Conservation (phyloP, 192 early-diverging fungal species). For the Linderina pennispora region DNA sequence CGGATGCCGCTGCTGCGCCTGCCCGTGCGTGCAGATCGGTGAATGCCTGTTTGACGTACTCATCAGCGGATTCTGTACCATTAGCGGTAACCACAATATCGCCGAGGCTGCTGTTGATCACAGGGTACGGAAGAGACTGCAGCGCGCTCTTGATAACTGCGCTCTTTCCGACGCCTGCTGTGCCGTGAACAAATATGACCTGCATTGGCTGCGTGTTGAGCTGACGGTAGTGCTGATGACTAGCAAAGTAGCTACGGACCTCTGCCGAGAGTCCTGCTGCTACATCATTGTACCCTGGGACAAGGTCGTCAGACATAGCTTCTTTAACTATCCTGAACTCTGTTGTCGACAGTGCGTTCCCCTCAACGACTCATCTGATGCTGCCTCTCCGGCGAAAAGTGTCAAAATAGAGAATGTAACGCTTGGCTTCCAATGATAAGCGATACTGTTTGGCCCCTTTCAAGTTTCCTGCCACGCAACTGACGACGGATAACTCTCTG, state of each 20-base stretch:
- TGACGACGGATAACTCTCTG: background rate
- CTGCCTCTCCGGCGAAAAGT: no score
- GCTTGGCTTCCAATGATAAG: background rate
- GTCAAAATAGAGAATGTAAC: no score
- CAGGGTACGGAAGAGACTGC: slow-evolving; percentile 6
- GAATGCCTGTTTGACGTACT: slow-evolving; percentile 26
- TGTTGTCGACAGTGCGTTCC: no score
- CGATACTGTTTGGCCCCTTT: background rate
- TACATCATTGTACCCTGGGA: slow-evolving; percentile 23
- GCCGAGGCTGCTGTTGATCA: slow-evolving; percentile 11
- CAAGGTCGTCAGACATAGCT: background rate
- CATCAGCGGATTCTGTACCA: slow-evolving; percentile 23
- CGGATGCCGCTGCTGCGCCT: slow-evolving; percentile 15
- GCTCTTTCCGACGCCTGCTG: slow-evolving; percentile 28
- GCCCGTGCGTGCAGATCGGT: slow-evolving; percentile 11
- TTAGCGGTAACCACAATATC: slow-evolving; percentile 21
- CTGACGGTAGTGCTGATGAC: slow-evolving; percentile 7
- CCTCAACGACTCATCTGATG: no score
- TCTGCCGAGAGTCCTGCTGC: slow-evolving; percentile 6
- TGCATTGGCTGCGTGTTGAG: slow-evolving; percentile 15
- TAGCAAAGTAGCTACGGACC: slow-evolving; percentile 20
- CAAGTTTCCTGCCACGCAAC: background rate
- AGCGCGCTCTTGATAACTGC: slow-evolving; percentile 17
- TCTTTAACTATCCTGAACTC: no score
- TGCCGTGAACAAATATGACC: slow-evolving; percentile 12